These are phyloP conservation scores for Phytophthora kernoviae DNA, from an alignment of 352 stramenopile species.

Conservation along the genomic window DNA sequence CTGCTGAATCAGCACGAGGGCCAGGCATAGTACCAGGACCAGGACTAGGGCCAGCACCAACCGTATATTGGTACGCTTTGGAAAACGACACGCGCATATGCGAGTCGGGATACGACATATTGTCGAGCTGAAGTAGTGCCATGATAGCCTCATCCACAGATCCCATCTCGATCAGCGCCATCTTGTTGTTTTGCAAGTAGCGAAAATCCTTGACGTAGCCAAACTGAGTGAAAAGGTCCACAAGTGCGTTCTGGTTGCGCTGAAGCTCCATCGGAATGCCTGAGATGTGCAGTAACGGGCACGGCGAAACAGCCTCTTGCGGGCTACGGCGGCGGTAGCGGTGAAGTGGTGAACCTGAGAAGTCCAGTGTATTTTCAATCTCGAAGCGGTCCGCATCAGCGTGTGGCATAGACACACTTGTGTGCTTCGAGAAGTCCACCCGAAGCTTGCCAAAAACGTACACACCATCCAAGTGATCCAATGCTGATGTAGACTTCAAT, in stretches of 20 bases:
- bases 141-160: conserved; percentile 78
- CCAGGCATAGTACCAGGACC: conserved; percentile 19
- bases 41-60: conserved; percentile 6
- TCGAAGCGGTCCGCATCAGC: conserved; percentile 82
- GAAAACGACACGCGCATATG: conserved; percentile 85
- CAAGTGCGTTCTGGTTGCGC: conserved; percentile 58
- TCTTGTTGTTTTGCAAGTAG: conserved; percentile 82
- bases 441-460: conserved; percentile 78
- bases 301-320: conserved; percentile 66
- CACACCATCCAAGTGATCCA: conserved; percentile 80
- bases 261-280: conserved; percentile 76
- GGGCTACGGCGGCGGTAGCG: conserved; percentile 74
- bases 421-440: conserved; percentile 86
- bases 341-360: conserved; percentile 72
- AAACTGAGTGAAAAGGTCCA: conserved; percentile 70
- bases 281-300: conserved; percentile 71
- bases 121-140: conserved; percentile 71
- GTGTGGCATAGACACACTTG: conserved; percentile 79
- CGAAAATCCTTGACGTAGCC: conserved; percentile 80
- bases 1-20: conserved; percentile 27
- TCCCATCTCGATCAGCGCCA: conserved; percentile 81
- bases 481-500: conserved; percentile 64
- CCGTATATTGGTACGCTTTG: conserved; percentile 57
- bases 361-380: conserved; percentile 84
- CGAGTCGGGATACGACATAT: conserved; percentile 71